Evolutionary conservation across 1,284 basidiomycete genomes (phyloP).

Genomic region (Vanrija pseudolonga): DNA sequence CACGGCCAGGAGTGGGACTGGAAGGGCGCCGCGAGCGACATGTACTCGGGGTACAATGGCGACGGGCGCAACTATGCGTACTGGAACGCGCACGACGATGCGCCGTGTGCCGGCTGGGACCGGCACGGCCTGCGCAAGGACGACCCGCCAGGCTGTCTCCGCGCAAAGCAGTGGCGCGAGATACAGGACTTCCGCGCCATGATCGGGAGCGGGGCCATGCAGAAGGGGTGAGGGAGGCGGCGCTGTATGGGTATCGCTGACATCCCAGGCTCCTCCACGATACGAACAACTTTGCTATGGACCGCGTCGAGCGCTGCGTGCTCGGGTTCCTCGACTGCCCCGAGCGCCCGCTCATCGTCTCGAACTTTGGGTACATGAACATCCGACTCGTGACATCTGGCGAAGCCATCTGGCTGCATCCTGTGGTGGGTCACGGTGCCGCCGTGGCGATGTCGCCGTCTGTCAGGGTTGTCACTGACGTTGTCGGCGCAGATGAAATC

Average conservation of each 20-base stretch:
- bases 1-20: too few species aligned
- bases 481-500: not conserved
- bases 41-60: too few species aligned
- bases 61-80: too few species aligned
- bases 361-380: conserved; percentile 35
- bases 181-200: conserved; percentile 18
- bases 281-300: conserved; percentile 11
- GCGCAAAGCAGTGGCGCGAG: conserved; percentile 36
- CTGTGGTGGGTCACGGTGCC: conserved; percentile 16
- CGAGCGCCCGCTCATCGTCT: conserved; percentile 32
- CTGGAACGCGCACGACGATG: not conserved
- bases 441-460: not conserved
- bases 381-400: conserved; percentile 23
- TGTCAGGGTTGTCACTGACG: not conserved
- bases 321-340: conserved; percentile 25
- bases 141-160: conserved; percentile 30
- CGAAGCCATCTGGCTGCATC: conserved; percentile 32
- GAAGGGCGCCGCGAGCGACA: too few species aligned
- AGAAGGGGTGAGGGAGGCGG: too few species aligned
- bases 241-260: not conserved
- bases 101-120: conserved; percentile 21
- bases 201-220: not conserved
- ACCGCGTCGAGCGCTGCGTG: conserved; percentile 27
- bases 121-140: conserved; percentile 10
- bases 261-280: conserved; percentile 13